These are phyloP conservation scores for Arachnopeziza araneosa DNA, from an alignment of 2,329 filamentous ascomycete genomes.

Conservation along the genomic window DNA sequence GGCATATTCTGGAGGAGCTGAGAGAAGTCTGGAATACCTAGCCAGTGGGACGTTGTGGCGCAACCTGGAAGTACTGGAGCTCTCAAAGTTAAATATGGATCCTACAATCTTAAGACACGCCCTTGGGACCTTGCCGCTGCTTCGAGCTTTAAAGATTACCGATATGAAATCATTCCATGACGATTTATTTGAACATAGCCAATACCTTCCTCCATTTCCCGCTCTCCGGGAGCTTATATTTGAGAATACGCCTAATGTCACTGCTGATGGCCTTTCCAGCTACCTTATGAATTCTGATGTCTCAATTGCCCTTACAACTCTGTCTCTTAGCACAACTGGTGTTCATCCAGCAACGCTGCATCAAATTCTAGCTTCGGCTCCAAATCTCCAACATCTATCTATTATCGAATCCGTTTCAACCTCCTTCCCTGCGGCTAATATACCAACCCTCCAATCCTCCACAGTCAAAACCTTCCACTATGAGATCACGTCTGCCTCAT, in stretches of 20 bases:
- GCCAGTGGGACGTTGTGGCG: slow-evolving; percentile 61
- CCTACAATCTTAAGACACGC: slow-evolving; percentile 65
- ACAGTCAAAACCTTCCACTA: slow-evolving; percentile 71
- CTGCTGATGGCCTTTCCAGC: slow-evolving; percentile 60
- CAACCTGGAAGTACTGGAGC: slow-evolving; percentile 66
- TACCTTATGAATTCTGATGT: slow-evolving; percentile 61
- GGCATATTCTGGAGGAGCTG: slow-evolving; percentile 74
- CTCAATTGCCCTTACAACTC: slow-evolving; percentile 54
- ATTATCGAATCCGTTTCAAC: slow-evolving; percentile 51
- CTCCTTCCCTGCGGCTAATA: slow-evolving; percentile 46
- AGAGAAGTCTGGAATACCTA: slow-evolving; percentile 69
- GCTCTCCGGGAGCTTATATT: slow-evolving; percentile 68
- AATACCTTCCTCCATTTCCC: slow-evolving; percentile 67
- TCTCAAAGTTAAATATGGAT: slow-evolving; percentile 64
- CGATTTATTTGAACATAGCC: slow-evolving; percentile 62
- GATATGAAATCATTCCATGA: slow-evolving; percentile 68
- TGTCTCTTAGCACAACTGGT: slow-evolving; percentile 69
- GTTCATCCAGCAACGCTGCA: slow-evolving; percentile 46
- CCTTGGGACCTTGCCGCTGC: slow-evolving; percentile 57
- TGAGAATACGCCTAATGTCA: slow-evolving; percentile 65
- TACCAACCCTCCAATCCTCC: slow-evolving; percentile 61
- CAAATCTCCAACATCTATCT: slow-evolving; percentile 41
- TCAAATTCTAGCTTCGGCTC: slow-evolving; percentile 36
- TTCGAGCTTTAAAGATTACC: slow-evolving; percentile 71
- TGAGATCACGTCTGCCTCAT: slow-evolving; percentile 64